Conservation (phyloP, 164 flowering plant genomes). For the Chloranthus sessilifolius region DNA sequence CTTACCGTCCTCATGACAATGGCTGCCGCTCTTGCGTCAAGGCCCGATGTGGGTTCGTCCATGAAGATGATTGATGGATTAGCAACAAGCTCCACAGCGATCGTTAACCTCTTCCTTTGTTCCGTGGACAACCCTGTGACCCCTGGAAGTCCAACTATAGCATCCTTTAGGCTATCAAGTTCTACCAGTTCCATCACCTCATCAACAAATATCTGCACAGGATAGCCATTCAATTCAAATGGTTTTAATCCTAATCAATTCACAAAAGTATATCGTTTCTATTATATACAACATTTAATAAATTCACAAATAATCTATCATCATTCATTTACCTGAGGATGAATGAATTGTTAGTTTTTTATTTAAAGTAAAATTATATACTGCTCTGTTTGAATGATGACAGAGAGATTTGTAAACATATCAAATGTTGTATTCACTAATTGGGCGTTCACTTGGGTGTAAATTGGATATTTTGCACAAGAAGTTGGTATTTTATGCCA, state of each 20-base stretch:
- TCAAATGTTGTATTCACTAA: too few relatives aligned
- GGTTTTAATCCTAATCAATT: neutral
- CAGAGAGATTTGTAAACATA: too few relatives aligned
- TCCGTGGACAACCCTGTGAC: constrained; percentile 94
- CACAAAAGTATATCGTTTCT: too few relatives aligned
- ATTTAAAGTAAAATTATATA: too few relatives aligned
- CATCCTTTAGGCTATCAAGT: constrained; percentile 76
- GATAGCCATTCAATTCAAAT: constrained; percentile 1
- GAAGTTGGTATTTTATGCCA: too few relatives aligned
- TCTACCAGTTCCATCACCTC: constrained; percentile 95
- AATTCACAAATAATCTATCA: too few relatives aligned
- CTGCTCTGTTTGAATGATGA: too few relatives aligned
- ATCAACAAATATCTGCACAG: constrained; percentile 72
- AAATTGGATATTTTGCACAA: too few relatives aligned
- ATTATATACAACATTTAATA: too few relatives aligned
- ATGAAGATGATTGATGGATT: constrained; percentile 99
- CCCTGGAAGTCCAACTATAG: constrained; percentile 93
- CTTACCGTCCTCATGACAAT: constrained; percentile 98
- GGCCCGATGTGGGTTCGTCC: constrained; percentile 99
- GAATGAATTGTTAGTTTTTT: too few relatives aligned
- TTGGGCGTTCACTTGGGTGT: too few relatives aligned
- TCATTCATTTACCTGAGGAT: too few relatives aligned
- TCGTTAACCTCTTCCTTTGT: constrained; percentile 95
- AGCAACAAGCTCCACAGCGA: constrained; percentile 98
- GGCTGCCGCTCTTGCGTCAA: constrained; percentile 99